Evolutionary conservation across 257 asterid species (phyloP), one percentile per base, ranked within the genome.

Genomic region (Scutellaria galericulata): DNA sequence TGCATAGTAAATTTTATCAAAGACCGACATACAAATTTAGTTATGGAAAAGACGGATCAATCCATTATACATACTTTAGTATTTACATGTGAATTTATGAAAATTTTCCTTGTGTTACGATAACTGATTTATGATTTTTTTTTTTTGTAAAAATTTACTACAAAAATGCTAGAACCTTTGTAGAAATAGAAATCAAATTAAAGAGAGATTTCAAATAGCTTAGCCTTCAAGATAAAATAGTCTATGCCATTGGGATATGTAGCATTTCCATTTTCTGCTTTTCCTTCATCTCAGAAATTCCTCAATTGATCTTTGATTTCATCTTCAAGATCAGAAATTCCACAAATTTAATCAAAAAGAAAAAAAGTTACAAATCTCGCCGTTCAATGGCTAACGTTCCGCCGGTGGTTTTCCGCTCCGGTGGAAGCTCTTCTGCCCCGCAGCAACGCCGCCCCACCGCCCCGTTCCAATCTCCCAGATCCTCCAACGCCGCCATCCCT

Each of bases 391-490:
- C 90, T 72, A 90, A 86, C 75, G 89, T 80, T 22, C 96, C 96
- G 71, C 96, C 96, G 66, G 92, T 91, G 7, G 67, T 82, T 35
- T 89, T 91, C 66, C 96, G 90, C 62, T 82, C 90, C 77, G 89
- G 89, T 51, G 95, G 88, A 24, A 90, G 81, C 75, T 84, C 88
- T 27, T 47, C 84, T 55, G 82, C 71, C 35, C 11, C 83, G 7
- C 86, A 80, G 15, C 91, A 88, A 71, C 96, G 92, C 45, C 90
- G 88, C 35, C 90, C 96, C 2, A 77, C 92, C 42, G 88, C 94
- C 47, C 96, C 94, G 31, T 90, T 88, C 76, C 95, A 88, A 70
- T 90, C 96, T 1, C 79, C 85, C 1, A 84, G 79, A 50, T 75
- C 89, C 41, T 77, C 92, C 0, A 85, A 78, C 68, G 78, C 89